Evolutionary conservation across 108 stramenopile genomes (phyloP), one percentile per base, ranked within the genome.

Genomic region (Cyclotella choctawhatcheeana): DNA sequence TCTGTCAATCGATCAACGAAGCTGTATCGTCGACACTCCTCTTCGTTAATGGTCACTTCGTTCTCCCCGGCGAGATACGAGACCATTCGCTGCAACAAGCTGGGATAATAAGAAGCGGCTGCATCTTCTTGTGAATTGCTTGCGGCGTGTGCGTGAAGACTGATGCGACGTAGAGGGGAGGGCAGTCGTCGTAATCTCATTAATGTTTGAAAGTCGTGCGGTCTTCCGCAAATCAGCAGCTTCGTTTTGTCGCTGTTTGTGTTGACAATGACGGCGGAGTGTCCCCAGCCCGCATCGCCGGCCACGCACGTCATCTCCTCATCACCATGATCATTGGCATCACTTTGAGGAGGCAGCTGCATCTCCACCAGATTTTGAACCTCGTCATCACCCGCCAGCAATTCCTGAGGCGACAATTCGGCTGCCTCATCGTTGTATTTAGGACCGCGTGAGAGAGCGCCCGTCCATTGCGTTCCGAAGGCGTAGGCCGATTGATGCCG

Each of bases 401-500:
- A 53, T 79, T 89, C 87, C 44, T 86, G 84, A 44, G 88, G 77
- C 29, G 70, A 67, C 48, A 88, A 80, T 44, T 89, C 91, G 17
- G 69, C 55, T 16, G 69, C 69, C 50, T 70, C 67, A 22, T 77
- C 76, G 12, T 62, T 55, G 18, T 68, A 37, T 17, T 51, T 44
- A 0, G 51, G 20, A 12, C 82, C 73, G 17, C 76, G 82, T 3
- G 84, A 86, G 66, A 93, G 61, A 3, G 92, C 89, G 26, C 92
- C 92, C 22, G 92, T 93, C 92, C 92, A 93, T 50, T 84, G 86
- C 25, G 84, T 74, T 5, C 92, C 92, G 25, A 90, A 79, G 35
- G 85, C 88, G 62, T 87, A 93, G 24, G 86, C 83, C 0, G 88
- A 88, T 20, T 24, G 1, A 5, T 30, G 59, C 37, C 59, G 59